Percentiles rank a stretch among this genome's conserved stretches.
Evolutionary conservation across 495 filamentous ascomycete species (phyloP).

Genomic region (Pseudomonodictys pantanalensis): DNA sequence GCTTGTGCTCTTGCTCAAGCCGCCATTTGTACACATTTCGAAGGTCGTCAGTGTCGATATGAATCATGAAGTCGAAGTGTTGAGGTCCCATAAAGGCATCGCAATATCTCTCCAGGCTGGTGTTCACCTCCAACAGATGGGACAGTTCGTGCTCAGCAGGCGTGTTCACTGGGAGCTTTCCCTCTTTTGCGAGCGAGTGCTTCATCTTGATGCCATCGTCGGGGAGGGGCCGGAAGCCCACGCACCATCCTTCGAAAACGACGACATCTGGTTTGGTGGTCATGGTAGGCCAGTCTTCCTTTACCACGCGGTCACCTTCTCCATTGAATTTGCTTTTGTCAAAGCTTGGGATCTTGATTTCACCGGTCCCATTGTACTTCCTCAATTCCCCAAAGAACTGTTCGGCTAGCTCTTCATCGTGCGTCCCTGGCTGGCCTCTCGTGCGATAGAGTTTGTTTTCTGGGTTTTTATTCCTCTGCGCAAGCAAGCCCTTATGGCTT

Average conservation of each 20-base stretch:
- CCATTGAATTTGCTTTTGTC: conserved; percentile 29
- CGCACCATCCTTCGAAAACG: conserved; percentile 25
- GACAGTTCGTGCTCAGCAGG: background rate
- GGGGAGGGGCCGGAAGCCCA: conserved; percentile 10
- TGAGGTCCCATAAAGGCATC: conserved; percentile 24
- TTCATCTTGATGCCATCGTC: background rate
- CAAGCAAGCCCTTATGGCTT: conserved; percentile 14
- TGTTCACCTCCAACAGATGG: conserved; percentile 7
- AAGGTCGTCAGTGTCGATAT: conserved; percentile 25
- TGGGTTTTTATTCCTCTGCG: conserved; percentile 9
- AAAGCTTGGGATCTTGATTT: conserved; percentile 19
- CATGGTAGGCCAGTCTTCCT: conserved; percentile 4
- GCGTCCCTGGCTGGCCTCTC: conserved; percentile 27
- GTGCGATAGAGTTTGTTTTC: conserved; percentile 19
- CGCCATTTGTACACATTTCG: conserved; percentile 24
- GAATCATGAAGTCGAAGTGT: conserved; percentile 28
- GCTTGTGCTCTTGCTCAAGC: conserved; percentile 10
- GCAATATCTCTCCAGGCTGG: conserved; percentile 1
- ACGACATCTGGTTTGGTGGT: conserved; percentile 4
- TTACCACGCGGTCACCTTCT: conserved; percentile 18
- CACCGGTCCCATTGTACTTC: background rate
- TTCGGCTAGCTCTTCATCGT: conserved; percentile 19
- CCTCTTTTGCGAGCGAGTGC: background rate
- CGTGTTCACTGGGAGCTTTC: background rate
- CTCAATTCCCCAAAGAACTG: conserved; percentile 11